These are phyloP conservation scores for Elasticomyces elasticus DNA, from an alignment of 495 filamentous ascomycete genomes.

Conservation along the genomic window DNA sequence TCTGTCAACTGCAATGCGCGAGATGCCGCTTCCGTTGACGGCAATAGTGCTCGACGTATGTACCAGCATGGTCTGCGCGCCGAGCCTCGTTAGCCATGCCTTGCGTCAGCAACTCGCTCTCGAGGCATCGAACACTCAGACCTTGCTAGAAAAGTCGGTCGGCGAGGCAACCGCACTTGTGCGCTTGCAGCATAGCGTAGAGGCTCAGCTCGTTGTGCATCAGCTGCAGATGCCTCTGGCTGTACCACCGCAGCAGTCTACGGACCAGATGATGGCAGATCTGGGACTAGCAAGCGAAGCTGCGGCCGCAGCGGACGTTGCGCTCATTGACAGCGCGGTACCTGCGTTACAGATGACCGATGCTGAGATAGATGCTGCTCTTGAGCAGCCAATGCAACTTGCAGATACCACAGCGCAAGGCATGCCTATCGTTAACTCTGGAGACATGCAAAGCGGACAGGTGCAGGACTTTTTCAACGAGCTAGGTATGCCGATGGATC, in stretches of 20 bases:
- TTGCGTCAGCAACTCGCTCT: constrained; percentile 62
- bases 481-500: constrained; percentile 18
- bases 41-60: constrained; percentile 63
- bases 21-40: background rate
- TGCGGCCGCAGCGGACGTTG: constrained; percentile 17
- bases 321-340: constrained; percentile 9
- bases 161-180: constrained; percentile 60
- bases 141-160: constrained; percentile 50
- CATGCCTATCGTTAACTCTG: constrained; percentile 3
- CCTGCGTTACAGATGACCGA: constrained; percentile 3
- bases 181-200: constrained; percentile 64
- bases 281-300: constrained; percentile 16
- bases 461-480: constrained; percentile 10
- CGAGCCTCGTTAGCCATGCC: constrained; percentile 39
- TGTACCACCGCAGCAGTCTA: constrained; percentile 4
- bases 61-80: constrained; percentile 62
- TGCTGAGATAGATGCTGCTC: constrained; percentile 2
- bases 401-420: background rate
- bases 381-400: constrained; percentile 9
- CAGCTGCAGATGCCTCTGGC: constrained; percentile 11
- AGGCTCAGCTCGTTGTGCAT: constrained; percentile 38
- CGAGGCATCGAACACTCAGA: constrained; percentile 50
- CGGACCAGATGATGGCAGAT: constrained; percentile 25
- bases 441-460: background rate
- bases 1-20: constrained; percentile 1